Base-by-base conservation (phyloP, 306 rosid genomes). In the Rubus idaeus region DNA sequence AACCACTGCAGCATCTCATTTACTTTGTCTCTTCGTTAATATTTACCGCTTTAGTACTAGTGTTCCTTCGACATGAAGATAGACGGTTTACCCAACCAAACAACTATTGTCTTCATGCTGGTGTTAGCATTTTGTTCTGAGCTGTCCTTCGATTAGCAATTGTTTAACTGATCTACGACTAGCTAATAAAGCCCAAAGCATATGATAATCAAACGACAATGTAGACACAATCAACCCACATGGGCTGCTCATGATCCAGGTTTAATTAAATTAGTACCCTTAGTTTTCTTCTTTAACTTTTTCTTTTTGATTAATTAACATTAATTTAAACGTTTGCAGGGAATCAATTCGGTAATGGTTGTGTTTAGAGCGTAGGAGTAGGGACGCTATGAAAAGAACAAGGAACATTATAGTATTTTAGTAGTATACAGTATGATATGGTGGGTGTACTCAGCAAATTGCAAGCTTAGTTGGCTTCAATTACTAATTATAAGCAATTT, bases 301-400 rank as follows among this genome's bases (percentile, higher is more conserved):
- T 69, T 58, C 58, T 64, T 76, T 47, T 39, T 49, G 72, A 55
- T 67, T 71, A 81, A 79, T 75, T 74, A 73, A 47, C 79, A 60
- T 71, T 66, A 45, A 45, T 45, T 39, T 47, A 76, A 51, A 46
- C 64, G 52, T 65, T 30, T 30, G 35, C 58, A 17, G 76, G 79
- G 86, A 84, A 87, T 80, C 80, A 82, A 80, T 82, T 80, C 82
- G 68, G 26, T 61, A 82, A 78, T 50, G 79, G 65, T 65, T 73
- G 61, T 30, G 44, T 70, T 75, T 77, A 45, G 67, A 68, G 45
- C 42, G 42, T 49, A 39, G 2, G 56, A n/a, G 76, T 75, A 50
- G 86, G 82, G 69, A 45, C 86, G 74, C 65, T 70, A 81, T 76
- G 83, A 76, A 77, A 81, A 71, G 81, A 81, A 78, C 79, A 85